Conservation (phyloP, 345 rosid species). For the Cardamine chenopodiifolia region DNA sequence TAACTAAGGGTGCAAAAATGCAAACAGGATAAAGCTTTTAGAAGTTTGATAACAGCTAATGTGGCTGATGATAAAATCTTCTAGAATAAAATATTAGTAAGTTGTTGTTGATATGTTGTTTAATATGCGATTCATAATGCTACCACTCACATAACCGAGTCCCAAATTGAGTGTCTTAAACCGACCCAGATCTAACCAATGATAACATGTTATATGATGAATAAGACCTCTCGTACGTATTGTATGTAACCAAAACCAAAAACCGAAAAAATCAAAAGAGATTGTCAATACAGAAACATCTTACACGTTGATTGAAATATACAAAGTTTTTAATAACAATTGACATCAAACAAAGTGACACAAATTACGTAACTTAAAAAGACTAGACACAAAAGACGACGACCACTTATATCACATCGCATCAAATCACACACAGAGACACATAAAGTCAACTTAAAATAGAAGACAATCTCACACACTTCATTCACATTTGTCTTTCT, state of each 20-base stretch:
- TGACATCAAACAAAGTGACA: background rate
- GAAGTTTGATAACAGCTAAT: too few relatives aligned
- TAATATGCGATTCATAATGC: too few relatives aligned
- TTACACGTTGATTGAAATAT: constrained; percentile 5
- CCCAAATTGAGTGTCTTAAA: background rate
- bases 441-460: constrained; percentile 6
- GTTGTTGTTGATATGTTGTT: background rate
- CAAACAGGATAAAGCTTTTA: background rate
- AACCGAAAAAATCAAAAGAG: background rate
- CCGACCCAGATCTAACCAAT: background rate
- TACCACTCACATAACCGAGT: background rate
- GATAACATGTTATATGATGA: background rate
- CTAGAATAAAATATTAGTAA: background rate
- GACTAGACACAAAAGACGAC: background rate
- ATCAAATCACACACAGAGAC: constrained; percentile 21
- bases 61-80: too few relatives aligned
- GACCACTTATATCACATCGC: constrained; percentile 21
- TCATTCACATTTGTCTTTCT: constrained; percentile 25
- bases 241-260: background rate
- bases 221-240: background rate
- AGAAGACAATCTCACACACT: constrained; percentile 19
- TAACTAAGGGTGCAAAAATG: background rate
- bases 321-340: background rate
- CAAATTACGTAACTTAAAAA: constrained; percentile 20
- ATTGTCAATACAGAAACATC: background rate